A percentile compares a stretch with the other conserved stretches of the same genome.
phyloP scores from a whole-genome alignment of 257 asterid species.

The Solanum paucissectum region DNA sequence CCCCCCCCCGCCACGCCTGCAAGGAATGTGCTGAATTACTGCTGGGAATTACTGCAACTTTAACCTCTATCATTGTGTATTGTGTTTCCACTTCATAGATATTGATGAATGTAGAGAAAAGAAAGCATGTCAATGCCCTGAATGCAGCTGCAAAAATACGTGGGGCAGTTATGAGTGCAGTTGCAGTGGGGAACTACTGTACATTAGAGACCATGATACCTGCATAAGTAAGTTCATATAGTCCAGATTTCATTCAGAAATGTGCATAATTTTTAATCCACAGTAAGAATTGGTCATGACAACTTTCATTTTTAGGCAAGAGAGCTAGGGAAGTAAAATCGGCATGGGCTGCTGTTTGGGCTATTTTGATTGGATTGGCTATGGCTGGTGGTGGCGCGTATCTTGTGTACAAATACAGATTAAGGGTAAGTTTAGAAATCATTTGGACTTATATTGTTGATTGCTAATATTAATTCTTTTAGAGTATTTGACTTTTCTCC shows the following conservation, averaged over 20 bases:
- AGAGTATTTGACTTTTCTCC: not conserved
- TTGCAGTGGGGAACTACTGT: slow-evolving; percentile 55
- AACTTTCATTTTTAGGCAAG: slow-evolving; percentile 36
- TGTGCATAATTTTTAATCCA: not conserved
- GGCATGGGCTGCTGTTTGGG: slow-evolving; percentile 66
- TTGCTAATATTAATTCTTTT: not conserved
- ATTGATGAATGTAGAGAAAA: slow-evolving; percentile 70
- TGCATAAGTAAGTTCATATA: slow-evolving; percentile 62
- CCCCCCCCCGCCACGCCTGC: not conserved
- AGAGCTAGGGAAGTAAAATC: slow-evolving; percentile 47
- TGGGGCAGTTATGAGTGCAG: slow-evolving; percentile 87
- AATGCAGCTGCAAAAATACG: slow-evolving; percentile 75
- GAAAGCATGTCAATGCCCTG: slow-evolving; percentile 79
- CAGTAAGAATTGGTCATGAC: not conserved
- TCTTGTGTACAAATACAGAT: slow-evolving; percentile 54
- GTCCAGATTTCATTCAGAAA: not conserved
- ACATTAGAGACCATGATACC: slow-evolving; percentile 73
- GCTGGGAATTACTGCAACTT: not conserved
- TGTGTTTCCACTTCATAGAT: slow-evolving; percentile 25
- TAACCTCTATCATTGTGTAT: not conserved
- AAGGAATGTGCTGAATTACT: not conserved
- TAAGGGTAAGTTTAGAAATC: slow-evolving; percentile 44
- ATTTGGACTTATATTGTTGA: not conserved
- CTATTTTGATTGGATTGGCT: slow-evolving; percentile 49
- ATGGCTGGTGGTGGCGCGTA: slow-evolving; percentile 57